phyloP scores from a whole-genome alignment of 2,329 filamentous ascomycete genomes.

The Paramyrothecium sp. region DNA sequence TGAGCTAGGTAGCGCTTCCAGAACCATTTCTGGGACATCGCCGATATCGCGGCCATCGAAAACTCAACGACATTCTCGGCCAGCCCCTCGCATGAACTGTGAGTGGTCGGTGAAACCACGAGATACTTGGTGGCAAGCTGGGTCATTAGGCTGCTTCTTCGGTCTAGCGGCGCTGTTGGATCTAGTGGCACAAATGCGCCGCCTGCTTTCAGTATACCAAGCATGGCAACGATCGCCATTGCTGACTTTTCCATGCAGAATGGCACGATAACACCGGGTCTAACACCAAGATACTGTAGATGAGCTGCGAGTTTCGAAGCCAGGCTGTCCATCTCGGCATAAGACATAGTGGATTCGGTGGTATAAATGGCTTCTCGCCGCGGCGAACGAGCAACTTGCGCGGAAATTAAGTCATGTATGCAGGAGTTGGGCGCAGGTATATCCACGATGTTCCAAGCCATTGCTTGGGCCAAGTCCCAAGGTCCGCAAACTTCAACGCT shows the following conservation, averaged over 20 bases:
- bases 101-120: neutral
- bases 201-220: neutral
- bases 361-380: neutral
- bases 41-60: neutral
- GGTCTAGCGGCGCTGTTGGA: neutral
- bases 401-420: neutral
- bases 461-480: constrained; percentile 12
- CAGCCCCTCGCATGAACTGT: neutral
- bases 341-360: neutral
- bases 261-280: neutral
- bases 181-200: neutral
- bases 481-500: constrained; percentile 8
- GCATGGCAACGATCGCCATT: neutral
- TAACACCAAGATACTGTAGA: neutral
- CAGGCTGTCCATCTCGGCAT: neutral
- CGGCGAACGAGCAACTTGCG: neutral
- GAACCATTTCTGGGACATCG: neutral
- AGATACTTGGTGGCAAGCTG: neutral
- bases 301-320: neutral
- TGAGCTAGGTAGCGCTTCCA: neutral
- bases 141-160: neutral
- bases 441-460: neutral
- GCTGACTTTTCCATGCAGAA: constrained; percentile 1
- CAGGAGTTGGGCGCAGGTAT: neutral
- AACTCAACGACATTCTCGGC: neutral